These are phyloP conservation scores for Tilletia walkeri DNA, from an alignment of 1,284 basidiomycete genomes.

Conservation along the genomic window DNA sequence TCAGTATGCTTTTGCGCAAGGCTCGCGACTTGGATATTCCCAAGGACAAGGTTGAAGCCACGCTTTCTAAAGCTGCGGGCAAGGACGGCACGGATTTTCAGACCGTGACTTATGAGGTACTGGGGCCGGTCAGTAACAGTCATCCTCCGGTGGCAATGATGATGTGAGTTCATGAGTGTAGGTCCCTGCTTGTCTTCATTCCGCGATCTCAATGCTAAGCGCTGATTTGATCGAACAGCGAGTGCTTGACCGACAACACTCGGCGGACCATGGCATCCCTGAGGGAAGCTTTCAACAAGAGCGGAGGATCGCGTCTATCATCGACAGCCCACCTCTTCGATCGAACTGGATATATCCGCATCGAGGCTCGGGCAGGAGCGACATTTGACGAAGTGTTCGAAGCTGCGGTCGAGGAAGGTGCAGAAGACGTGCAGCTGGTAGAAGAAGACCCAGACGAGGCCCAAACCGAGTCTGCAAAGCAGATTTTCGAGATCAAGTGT, in stretches of 20 bases:
- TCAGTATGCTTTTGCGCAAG: slow-evolving; percentile 22
- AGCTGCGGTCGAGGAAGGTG: slow-evolving; percentile 22
- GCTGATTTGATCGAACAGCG: slow-evolving; percentile 6
- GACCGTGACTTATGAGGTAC: slow-evolving; percentile 25
- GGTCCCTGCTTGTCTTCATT: too few relatives aligned
- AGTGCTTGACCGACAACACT: slow-evolving; percentile 25
- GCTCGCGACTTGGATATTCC: slow-evolving; percentile 25
- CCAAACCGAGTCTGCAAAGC: background rate
- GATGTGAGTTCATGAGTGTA: slow-evolving; percentile 16
- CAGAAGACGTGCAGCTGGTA: slow-evolving; percentile 18
- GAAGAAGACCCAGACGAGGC: background rate
- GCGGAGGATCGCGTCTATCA: slow-evolving; percentile 19
- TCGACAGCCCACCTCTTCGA: slow-evolving; percentile 27
- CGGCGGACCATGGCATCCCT: slow-evolving; percentile 23
- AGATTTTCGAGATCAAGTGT: slow-evolving; percentile 18
- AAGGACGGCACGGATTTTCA: slow-evolving; percentile 7
- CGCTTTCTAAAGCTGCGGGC: slow-evolving; percentile 25
- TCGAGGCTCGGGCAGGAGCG: slow-evolving; percentile 3
- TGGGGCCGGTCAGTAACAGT: slow-evolving; percentile 15
- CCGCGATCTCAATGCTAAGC: too few relatives aligned
- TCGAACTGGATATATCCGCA: slow-evolving; percentile 21
- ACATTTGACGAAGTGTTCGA: slow-evolving; percentile 24
- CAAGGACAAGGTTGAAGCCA: slow-evolving; percentile 28
- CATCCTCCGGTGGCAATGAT: slow-evolving; percentile 24
- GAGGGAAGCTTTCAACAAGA: slow-evolving; percentile 29